Evolutionary conservation across 495 filamentous ascomycete genomes (phyloP).

Genomic region (Lasiosphaeriaceae sp.): DNA sequence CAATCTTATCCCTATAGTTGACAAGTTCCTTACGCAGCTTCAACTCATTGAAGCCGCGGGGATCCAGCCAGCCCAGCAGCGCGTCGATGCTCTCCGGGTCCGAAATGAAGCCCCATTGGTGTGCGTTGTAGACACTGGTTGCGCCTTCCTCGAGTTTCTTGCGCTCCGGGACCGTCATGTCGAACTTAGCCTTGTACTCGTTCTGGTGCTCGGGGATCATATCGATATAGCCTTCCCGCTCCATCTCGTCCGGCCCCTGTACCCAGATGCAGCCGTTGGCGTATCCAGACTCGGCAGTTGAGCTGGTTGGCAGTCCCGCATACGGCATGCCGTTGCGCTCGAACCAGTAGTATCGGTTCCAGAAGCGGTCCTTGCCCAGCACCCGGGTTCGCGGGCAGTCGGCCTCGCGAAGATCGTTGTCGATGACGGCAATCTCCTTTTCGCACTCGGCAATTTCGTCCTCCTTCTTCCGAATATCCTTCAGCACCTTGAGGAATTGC

Average conservation of each 20-base stretch:
- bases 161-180: constrained; percentile 77
- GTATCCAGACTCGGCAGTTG: constrained; percentile 79
- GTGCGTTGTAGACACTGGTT: constrained; percentile 71
- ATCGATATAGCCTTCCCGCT: constrained; percentile 78
- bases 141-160: constrained; percentile 82
- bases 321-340: constrained; percentile 98
- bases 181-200: constrained; percentile 60
- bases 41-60: constrained; percentile 74
- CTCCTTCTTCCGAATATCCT: constrained; percentile 83
- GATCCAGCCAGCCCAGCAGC: constrained; percentile 84
- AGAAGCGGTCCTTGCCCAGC: constrained; percentile 90
- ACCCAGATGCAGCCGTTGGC: constrained; percentile 96
- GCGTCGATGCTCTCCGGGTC: constrained; percentile 70
- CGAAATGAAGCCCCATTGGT: constrained; percentile 88
- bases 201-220: constrained; percentile 60
- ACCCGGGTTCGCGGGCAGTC: constrained; percentile 87
- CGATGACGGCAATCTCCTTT: constrained; percentile 74
- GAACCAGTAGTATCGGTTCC: constrained; percentile 99
- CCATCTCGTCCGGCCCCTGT: constrained; percentile 88
- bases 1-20: constrained; percentile 71
- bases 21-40: constrained; percentile 83
- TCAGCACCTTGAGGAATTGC: constrained; percentile 79
- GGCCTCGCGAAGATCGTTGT: constrained; percentile 89
- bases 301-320: constrained; percentile 80
- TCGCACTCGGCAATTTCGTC: constrained; percentile 74